Evolutionary conservation across 345 rosid genomes (phyloP), one percentile per base, ranked within the genome.

Genomic region (Citrus sp.): DNA sequence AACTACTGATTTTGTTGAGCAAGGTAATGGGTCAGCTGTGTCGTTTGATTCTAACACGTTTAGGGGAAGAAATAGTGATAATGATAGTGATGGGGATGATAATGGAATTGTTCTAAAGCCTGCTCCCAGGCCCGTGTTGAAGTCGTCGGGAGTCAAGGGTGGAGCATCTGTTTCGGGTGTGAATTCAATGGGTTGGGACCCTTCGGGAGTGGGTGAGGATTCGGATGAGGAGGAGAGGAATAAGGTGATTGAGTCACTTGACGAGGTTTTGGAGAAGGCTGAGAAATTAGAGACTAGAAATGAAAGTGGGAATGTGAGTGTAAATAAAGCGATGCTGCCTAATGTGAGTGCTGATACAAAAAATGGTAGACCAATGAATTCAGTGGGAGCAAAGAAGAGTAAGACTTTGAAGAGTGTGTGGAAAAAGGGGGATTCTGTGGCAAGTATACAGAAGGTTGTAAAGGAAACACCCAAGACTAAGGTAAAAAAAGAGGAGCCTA

Each of bases 401-500:
- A 93, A 96, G 80, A 84, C 94, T 71, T 74, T 89, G 87, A 96
- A 89, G 92, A 96, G 97, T 77, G 99, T 96, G 73, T 96, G 99
- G 99, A 86, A 93, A 71, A 96, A 92, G 84, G 98, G 99, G 14
- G 99, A 96, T 82, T 78, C 88, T 13, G 90, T 92, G 27, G 88
- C 88, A 30, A 77, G 75, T 40, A 86, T 89, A 79, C 88, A 88
- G 59, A 95, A 84, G 86, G 87, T 88, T 83, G 95, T 89, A 2
- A 83, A 90, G 83, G 85, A 89, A 83, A 80, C 80, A 72, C 89
- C 95, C 40, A 88, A 84, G 86, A 73, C 60, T 77, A 75, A n/a
- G 75, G 80, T 30, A 56, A 85, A 59, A 32, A 84, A 70, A 56
- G 81, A 68, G 56, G 85, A 83, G 69, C 42, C 80, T 75, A 79